phyloP scores from a whole-genome alignment of 148 eudicot genomes.

The Talinum fruticosum region DNA sequence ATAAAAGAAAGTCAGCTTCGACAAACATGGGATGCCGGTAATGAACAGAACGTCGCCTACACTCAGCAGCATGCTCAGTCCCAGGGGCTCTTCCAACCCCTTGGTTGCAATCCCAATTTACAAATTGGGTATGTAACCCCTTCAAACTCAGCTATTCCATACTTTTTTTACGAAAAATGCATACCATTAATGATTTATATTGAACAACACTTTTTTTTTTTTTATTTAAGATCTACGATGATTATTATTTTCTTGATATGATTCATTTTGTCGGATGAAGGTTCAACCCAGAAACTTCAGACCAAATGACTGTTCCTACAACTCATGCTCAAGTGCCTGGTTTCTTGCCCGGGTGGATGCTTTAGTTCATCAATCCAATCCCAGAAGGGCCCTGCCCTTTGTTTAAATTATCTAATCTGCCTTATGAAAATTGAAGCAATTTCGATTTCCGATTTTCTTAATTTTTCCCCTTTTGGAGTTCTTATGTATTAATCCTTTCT shows the following conservation, averaged over 20 bases:
- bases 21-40: conserved; percentile 57
- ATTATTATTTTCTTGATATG: background rate
- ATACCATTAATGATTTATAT: no score
- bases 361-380: conserved; percentile 29
- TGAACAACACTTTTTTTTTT: no score
- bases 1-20: conserved; percentile 49
- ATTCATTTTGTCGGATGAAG: conserved; percentile 29
- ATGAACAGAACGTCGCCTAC: conserved; percentile 47
- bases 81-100: conserved; percentile 71
- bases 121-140: conserved; percentile 62
- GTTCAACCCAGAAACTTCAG: conserved; percentile 53
- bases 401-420: background rate
- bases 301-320: conserved; percentile 48
- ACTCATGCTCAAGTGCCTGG: conserved; percentile 62
- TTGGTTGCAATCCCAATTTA: conserved; percentile 62
- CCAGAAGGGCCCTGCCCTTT: no score
- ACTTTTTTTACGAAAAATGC: no score
- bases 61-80: conserved; percentile 59
- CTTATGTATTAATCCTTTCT: background rate
- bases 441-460: background rate
- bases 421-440: background rate
- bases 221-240: no score
- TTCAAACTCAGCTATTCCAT: no score
- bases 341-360: conserved; percentile 90
- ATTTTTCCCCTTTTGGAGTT: background rate